Evolutionary conservation across 331 rosid genomes (phyloP), one percentile per base, ranked within the genome.

Genomic region (Telfairia occidentalis): DNA sequence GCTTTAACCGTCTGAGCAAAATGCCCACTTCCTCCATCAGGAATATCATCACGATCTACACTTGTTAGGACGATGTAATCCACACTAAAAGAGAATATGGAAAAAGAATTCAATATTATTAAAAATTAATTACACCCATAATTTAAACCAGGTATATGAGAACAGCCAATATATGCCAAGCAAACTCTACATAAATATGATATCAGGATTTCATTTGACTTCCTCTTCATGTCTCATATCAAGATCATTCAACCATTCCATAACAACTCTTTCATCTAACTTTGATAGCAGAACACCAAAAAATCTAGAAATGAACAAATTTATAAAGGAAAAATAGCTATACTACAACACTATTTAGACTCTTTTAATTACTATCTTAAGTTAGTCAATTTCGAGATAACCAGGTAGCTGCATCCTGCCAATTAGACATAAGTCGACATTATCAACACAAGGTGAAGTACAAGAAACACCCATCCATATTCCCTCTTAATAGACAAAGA

Each of bases 11-110:
- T 93, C 79, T 87, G 84, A 65, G 97, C 96, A 84, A 91, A 93
- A 82, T 93, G 98, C 5, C 89, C 92, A 81, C 98, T 93, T 82
- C 98, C 98, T 77, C 98, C 98, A 72, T 93, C 98, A 15, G 96
- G 90, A 59, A 93, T 52, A 86, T 93, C 98, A 83, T 93, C 98
- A 49, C 98, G 98, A 78, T 93, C 98, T 46, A 93, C 98, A 75
- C 97, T 93, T 12, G 98, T 93, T 43, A 93, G 81, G 60, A 93
- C 98, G 82, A 93, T 91, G 77, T 93, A 93, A 85, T 93, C 97
- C 78, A 93, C 96, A 35, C 97, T 91, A 75, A 71, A 80, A 75
- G 58, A 48, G 73, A 18, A 54, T 12, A 23, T 55, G 0, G 34
- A 18, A 54, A 19, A 83, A 50, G 13, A 18, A 81, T 43, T 5